phyloP scores from a whole-genome alignment of 306 rosid genomes.

The Quercus dentata region DNA sequence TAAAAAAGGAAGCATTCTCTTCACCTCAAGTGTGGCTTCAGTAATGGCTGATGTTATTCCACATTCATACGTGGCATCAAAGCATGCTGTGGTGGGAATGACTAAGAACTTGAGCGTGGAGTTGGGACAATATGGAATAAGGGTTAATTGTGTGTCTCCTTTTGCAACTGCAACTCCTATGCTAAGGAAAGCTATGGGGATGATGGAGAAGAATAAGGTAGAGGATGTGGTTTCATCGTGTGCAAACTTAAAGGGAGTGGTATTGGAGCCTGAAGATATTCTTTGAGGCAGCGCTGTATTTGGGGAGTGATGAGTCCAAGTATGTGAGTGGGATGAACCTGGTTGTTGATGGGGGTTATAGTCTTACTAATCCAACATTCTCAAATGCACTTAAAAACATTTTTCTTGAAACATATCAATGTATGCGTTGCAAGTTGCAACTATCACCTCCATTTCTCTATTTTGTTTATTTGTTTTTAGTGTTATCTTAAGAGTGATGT shows the following conservation, averaged over 20 bases:
- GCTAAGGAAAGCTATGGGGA: conserved; percentile 18
- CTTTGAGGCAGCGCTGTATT: too few species aligned
- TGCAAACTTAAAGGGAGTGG: too few species aligned
- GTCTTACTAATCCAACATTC: not conserved
- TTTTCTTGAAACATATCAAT: too few species aligned
- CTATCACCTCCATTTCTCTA: not conserved
- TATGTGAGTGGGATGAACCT: too few species aligned
- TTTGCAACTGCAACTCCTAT: conserved; percentile 49
- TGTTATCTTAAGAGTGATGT: too few species aligned
- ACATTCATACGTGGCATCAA: conserved; percentile 54
- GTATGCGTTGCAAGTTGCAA: too few species aligned
- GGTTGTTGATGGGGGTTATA: too few species aligned
- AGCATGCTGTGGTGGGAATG: conserved; percentile 20
- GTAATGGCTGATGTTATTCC: conserved; percentile 27
- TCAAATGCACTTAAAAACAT: not conserved
- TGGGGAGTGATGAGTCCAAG: too few species aligned
- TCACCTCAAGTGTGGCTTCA: conserved; percentile 51
- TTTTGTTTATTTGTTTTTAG: too few species aligned
- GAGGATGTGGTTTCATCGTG: not conserved
- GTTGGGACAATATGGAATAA: conserved; percentile 54
- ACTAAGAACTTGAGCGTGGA: conserved; percentile 58
- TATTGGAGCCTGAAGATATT: too few species aligned
- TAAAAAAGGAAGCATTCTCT: conserved; percentile 43
- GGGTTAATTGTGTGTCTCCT: conserved; percentile 61
- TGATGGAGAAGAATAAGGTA: not conserved